These are phyloP conservation scores for Ceratobasidium sp. DNA, from an alignment of 1,284 basidiomycete genomes.

Conservation along the genomic window DNA sequence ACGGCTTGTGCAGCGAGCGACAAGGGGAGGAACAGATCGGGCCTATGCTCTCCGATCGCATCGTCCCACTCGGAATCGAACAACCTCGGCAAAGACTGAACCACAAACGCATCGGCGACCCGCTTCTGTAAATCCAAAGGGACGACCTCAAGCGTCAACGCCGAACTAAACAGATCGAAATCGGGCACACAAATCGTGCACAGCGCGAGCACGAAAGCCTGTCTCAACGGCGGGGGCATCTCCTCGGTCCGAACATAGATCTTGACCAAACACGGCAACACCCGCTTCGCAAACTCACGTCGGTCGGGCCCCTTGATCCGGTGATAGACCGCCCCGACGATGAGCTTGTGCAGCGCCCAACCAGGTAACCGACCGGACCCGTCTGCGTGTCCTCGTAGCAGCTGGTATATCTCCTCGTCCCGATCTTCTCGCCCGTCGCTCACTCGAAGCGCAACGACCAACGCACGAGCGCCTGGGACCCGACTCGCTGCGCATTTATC, in stretches of 20 bases:
- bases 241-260: constrained; percentile 41
- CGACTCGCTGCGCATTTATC: constrained; percentile 30
- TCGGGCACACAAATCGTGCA: constrained; percentile 34
- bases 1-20: constrained; percentile 36
- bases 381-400: constrained; percentile 26
- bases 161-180: constrained; percentile 32
- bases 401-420: constrained; percentile 28
- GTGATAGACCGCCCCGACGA: constrained; percentile 34
- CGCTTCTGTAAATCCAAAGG: constrained; percentile 36
- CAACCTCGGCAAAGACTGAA: constrained; percentile 19
- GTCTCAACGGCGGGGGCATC: constrained; percentile 34
- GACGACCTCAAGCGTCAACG: constrained; percentile 42
- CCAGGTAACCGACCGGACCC: constrained; percentile 21
- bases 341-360: constrained; percentile 37
- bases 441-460: constrained; percentile 41
- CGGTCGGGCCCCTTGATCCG: constrained; percentile 18
- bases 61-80: constrained; percentile 41
- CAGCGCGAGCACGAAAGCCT: constrained; percentile 33
- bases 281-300: constrained; percentile 2
- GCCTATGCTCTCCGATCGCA: constrained; percentile 3
- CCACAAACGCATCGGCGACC: constrained; percentile 37
- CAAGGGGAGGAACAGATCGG: constrained; percentile 34
- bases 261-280: constrained; percentile 17
- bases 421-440: constrained; percentile 38
- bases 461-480: constrained; percentile 25